Evolutionary conservation across 192 early-diverging fungal species (phyloP), one percentile per base, ranked within the genome.

Genomic region (Backusella morwellensis): DNA sequence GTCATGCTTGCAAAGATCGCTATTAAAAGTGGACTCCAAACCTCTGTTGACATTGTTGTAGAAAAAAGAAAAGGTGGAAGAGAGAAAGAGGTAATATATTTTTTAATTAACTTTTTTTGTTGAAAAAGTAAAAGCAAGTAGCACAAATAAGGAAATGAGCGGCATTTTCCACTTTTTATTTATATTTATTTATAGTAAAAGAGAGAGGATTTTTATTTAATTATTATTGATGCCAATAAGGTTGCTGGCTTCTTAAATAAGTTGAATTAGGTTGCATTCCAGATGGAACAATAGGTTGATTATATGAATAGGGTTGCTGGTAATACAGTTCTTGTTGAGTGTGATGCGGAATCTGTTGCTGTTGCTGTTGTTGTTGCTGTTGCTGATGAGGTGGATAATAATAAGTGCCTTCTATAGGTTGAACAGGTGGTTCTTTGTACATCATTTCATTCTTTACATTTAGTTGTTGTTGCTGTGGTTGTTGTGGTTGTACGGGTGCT

Each of bases 1-100:
- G 90, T 90, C 68, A 91, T 80, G 5, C 90, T 91, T 17, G 91
- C 90, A 6, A 76, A 32, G 15, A 80, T 14, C 12, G 85, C 84
- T 21, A 93, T 86, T 6, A 88, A 85, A 56, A 92, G 88, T 11
- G 85, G 47, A 90, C 87, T 73, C 90, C 90, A 68, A 34, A 78
- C 70, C 75, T 79, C 54, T 76, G 42, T 40, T n/a, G 76, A 73
- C 35, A 68, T 72, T 68, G 72, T 6, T 41, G 19, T 8, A 23
- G 5, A 32, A 38, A 40, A 19, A 12, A 36, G 29, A 66, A n/a
- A 38, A 66, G 14, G 3, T 66, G 29, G 11, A 73, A n/a, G 35
- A 56, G 34, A 63, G 23, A 26, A 40, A 35, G 35, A 66, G 38
- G 21, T 35, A n/a, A 66, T 38, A 56, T 36, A 52, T 59, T 9